Percentiles rank a stretch among this genome's conserved stretches.
These are phyloP conservation scores for Coemansia sp. DNA, from an alignment of 192 early-diverging fungal genomes.

Conservation along the genomic window DNA sequence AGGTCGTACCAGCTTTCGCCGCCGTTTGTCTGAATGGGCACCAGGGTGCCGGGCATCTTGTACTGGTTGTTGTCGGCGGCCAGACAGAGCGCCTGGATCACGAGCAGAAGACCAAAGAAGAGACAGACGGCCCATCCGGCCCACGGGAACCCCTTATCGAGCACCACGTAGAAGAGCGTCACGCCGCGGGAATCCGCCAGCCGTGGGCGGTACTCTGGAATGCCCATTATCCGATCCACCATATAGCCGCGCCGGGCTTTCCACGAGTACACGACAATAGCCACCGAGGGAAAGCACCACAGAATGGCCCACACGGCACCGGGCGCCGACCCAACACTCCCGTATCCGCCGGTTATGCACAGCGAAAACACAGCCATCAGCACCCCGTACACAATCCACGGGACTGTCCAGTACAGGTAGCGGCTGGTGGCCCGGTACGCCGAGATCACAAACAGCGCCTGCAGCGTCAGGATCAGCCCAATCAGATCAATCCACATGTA, in stretches of 20 bases:
- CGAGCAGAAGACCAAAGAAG: slow-evolving; percentile 48
- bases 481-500: slow-evolving; percentile 53
- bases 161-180: slow-evolving; percentile 27
- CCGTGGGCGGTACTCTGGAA: slow-evolving; percentile 48
- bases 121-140: slow-evolving; percentile 29
- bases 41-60: slow-evolving; percentile 34
- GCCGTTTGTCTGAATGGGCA: slow-evolving; percentile 47
- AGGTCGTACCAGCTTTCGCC: slow-evolving; percentile 49
- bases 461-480: slow-evolving; percentile 31
- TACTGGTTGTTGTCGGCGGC: slow-evolving; percentile 45
- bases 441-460: slow-evolving; percentile 55
- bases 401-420: slow-evolving; percentile 44
- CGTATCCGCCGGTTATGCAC: slow-evolving; percentile 44
- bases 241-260: slow-evolving; percentile 54
- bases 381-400: slow-evolving; percentile 49
- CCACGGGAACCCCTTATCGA: slow-evolving; percentile 49
- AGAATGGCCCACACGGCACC: slow-evolving; percentile 45
- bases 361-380: slow-evolving; percentile 34
- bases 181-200: slow-evolving; percentile 38
- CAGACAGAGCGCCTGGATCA: slow-evolving; percentile 51
- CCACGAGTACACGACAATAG: slow-evolving; percentile 35
- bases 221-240: slow-evolving; percentile 56
- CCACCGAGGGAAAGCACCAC: slow-evolving; percentile 26
- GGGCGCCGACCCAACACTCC: slow-evolving; percentile 11
- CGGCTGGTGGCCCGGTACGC: slow-evolving; percentile 51